phyloP scores from a whole-genome alignment of 2,329 filamentous ascomycete genomes.

The Nemania sp. region DNA sequence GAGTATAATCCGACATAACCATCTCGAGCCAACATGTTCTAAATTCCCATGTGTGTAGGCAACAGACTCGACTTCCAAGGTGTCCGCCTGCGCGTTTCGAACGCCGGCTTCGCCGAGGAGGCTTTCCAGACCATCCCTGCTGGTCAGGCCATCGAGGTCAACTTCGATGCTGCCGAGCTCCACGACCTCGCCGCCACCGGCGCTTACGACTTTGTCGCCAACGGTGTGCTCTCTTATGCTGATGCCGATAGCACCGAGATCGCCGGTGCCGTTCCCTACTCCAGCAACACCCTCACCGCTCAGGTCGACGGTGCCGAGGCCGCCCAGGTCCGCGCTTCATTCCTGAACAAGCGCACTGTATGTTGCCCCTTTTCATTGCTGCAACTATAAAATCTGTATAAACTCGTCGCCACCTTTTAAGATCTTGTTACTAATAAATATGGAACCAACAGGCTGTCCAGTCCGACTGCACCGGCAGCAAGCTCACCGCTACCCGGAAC shows the following conservation, averaged over 20 bases:
- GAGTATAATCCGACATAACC: constrained; percentile 31
- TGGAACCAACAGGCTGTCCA: constrained; percentile 42
- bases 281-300: constrained; percentile 61
- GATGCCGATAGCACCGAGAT: constrained; percentile 55
- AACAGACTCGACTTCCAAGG: constrained; percentile 44
- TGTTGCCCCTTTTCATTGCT: not conserved
- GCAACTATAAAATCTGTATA: not conserved
- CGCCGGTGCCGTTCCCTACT: constrained; percentile 57
- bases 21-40: not conserved
- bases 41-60: constrained; percentile 12
- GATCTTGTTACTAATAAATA: constrained; percentile 5
- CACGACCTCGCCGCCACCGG: constrained; percentile 58
- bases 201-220: constrained; percentile 57
- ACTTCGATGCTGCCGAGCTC: constrained; percentile 58
- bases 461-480: constrained; percentile 56
- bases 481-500: constrained; percentile 47
- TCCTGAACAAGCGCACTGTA: constrained; percentile 54
- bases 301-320: constrained; percentile 60
- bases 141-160: constrained; percentile 54
- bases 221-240: constrained; percentile 60
- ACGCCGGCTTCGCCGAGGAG: constrained; percentile 47
- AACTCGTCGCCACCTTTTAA: not conserved
- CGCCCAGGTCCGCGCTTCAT: constrained; percentile 51
- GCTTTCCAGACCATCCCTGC: constrained; percentile 55
- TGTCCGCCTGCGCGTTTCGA: constrained; percentile 54